These are phyloP conservation scores for Leishmania martiniquensis DNA, from an alignment of 208 protist species.

Conservation along the genomic window DNA sequence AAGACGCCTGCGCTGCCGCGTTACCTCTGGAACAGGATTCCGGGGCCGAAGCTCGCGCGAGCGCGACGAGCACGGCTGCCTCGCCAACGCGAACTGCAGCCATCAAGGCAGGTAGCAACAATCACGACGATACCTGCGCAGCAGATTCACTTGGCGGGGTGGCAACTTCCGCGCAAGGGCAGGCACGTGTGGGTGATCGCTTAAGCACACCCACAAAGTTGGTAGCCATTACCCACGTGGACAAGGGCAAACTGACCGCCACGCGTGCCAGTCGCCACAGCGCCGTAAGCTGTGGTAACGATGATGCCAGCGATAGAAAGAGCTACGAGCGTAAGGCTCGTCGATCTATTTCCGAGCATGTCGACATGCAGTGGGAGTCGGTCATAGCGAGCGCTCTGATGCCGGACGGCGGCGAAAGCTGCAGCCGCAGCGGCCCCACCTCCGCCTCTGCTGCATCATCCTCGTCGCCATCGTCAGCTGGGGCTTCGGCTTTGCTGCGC, in stretches of 20 bases:
- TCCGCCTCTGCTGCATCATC: not conserved
- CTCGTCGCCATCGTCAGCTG: not conserved
- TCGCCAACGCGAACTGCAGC: not conserved
- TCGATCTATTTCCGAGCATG: conserved; percentile 9
- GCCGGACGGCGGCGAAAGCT: conserved; percentile 4
- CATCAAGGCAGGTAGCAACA: not conserved
- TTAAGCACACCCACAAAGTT: not conserved
- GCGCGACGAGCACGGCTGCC: not conserved
- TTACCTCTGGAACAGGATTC: not conserved
- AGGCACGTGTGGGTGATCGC: not conserved
- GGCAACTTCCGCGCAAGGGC: not conserved
- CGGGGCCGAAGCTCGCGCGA: not conserved
- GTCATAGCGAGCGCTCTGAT: conserved; percentile 21
- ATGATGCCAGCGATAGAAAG: conserved; percentile 13
- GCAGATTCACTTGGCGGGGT: not conserved
- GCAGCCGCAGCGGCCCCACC: not conserved
- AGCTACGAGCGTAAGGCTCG: conserved; percentile 35
- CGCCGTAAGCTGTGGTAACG: not conserved
- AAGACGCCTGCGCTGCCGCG: not conserved
- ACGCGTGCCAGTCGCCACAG: not conserved
- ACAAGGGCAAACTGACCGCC: not conserved
- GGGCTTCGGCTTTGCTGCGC: conserved; percentile 4
- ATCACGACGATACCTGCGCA: not conserved
- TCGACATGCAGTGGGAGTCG: conserved; percentile 32
- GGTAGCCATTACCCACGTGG: not conserved